Conservation (phyloP, 1,284 basidiomycete genomes). For the Cryptococcus sp. region DNA sequence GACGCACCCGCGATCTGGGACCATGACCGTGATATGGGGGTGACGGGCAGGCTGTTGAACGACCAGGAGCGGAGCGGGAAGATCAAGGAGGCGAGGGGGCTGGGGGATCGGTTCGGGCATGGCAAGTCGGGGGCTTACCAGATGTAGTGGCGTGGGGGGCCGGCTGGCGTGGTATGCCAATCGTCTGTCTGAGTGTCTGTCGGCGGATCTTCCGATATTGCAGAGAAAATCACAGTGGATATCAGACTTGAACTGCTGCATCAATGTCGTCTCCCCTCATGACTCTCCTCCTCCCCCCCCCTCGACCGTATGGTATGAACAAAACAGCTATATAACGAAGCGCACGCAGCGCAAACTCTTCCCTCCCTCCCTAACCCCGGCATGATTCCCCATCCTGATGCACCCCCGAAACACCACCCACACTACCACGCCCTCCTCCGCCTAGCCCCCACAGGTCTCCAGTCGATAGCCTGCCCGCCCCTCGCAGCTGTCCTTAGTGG, state of each 20-base stretch:
- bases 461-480: slow-evolving; percentile 50
- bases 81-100: slow-evolving; percentile 69
- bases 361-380: no score
- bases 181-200: not conserved
- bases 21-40: slow-evolving; percentile 75
- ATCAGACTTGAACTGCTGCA: not conserved
- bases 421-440: slow-evolving; percentile 22
- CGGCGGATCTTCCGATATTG: not conserved
- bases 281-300: no score
- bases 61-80: slow-evolving; percentile 71
- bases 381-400: no score
- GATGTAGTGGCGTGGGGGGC: slow-evolving; percentile 16
- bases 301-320: no score
- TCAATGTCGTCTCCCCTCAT: not conserved
- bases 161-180: no score
- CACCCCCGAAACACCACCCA: no score
- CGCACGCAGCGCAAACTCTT: no score
- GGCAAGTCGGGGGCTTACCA: slow-evolving; percentile 49
- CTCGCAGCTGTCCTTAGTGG: slow-evolving; percentile 47
- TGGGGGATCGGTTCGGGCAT: slow-evolving; percentile 74
- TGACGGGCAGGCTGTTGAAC: slow-evolving; percentile 79
- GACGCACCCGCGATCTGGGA: slow-evolving; percentile 75
- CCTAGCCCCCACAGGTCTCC: slow-evolving; percentile 47
- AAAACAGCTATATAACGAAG: no score
- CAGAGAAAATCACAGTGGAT: no score